Evolutionary conservation across 768 basidiomycete genomes (phyloP).

Genomic region (Rhizopogon vesiculosus): DNA sequence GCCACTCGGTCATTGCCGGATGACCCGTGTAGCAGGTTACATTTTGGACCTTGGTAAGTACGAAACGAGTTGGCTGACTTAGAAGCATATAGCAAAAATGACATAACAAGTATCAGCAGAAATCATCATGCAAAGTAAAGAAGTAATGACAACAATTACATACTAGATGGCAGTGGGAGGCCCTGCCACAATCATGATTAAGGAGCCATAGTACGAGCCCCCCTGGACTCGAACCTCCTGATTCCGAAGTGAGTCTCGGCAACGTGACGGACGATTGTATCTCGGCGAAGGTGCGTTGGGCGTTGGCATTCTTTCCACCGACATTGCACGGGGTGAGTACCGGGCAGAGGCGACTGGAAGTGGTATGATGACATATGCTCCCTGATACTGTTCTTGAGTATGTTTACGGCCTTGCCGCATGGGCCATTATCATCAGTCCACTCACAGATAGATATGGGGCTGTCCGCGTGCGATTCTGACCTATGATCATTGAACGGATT

Average conservation of each 20-base stretch:
- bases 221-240: background rate
- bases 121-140: too few species aligned
- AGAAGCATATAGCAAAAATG: too few species aligned
- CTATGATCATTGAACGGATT: background rate
- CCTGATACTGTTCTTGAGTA: too few species aligned
- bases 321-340: background rate
- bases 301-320: background rate
- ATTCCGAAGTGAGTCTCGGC: background rate
- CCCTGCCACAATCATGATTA: too few species aligned
- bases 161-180: too few species aligned
- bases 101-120: too few species aligned
- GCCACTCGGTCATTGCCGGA: too few species aligned
- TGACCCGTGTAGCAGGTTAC: too few species aligned
- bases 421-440: background rate
- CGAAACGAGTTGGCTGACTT: too few species aligned
- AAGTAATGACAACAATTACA: too few species aligned
- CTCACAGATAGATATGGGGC: background rate
- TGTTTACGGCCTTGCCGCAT: background rate
- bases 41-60: too few species aligned
- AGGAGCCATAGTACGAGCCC: too few species aligned
- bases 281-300: background rate
- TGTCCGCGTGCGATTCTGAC: background rate
- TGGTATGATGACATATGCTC: background rate
- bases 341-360: background rate
- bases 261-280: background rate